Percentiles rank a stretch among this genome's conserved stretches.
Evolutionary conservation across 2,329 filamentous ascomycete species (phyloP).

Genomic region (Colletotrichum chlorophyti): DNA sequence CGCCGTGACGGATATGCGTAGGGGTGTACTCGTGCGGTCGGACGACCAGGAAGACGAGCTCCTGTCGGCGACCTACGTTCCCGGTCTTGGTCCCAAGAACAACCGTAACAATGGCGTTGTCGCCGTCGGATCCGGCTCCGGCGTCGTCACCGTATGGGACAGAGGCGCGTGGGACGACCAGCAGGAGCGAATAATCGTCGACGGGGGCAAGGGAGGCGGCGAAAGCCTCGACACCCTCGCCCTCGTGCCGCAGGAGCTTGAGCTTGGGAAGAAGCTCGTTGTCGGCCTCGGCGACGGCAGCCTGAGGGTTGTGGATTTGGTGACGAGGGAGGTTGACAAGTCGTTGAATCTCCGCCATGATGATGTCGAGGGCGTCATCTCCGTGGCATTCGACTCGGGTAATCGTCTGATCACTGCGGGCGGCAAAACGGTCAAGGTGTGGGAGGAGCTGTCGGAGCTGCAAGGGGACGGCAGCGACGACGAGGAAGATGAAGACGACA

Average conservation of each 20-base stretch:
- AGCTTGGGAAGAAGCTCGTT: constrained; percentile 75
- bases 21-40: constrained; percentile 85
- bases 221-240: constrained; percentile 84
- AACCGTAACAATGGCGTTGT: constrained; percentile 75
- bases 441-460: constrained; percentile 77
- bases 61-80: constrained; percentile 80
- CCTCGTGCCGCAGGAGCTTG: constrained; percentile 73
- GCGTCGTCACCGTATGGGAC: constrained; percentile 92
- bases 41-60: constrained; percentile 96
- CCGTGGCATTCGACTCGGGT: constrained; percentile 81
- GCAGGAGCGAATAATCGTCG: constrained; percentile 84
- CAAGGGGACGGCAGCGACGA: constrained; percentile 55
- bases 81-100: constrained; percentile 73
- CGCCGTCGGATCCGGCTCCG: constrained; percentile 77
- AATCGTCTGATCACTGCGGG: constrained; percentile 91
- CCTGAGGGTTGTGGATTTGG: constrained; percentile 78
- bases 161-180: constrained; percentile 95
- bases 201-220: constrained; percentile 65
- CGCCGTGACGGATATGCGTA: constrained; percentile 85
- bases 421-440: constrained; percentile 86
- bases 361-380: constrained; percentile 85
- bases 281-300: constrained; percentile 84
- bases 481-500: constrained; percentile 53
- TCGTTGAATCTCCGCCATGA: constrained; percentile 74
- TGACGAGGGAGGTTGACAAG: constrained; percentile 72